Base-by-base conservation (phyloP, 179 eudicot species). In the Patellifolia procumbens region DNA sequence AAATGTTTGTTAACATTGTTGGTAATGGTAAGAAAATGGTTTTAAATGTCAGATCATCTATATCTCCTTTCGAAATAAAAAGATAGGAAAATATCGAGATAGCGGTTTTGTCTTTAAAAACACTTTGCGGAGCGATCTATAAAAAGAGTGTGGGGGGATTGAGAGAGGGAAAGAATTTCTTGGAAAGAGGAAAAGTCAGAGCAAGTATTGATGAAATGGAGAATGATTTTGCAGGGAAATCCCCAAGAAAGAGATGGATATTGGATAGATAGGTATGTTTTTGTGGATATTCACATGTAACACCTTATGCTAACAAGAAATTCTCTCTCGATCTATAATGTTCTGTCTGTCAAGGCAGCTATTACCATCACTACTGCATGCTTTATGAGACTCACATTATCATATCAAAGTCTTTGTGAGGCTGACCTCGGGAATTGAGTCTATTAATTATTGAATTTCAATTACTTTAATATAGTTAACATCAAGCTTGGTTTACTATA, bases 221-320 rank as follows among this genome's bases (percentile, higher is more conserved):
- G n/a, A 29, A 20, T 55, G 60, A 55, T 26, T 55, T 49, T 49
- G 3, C 1, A 49, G 19, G n/a, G 53, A n/a, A 49, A 60, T 31
- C 61, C 64, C 76, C 62, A 62, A 46, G 59, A n/a, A 49, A 78
- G 52, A 35, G 73, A 66, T 56, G 75, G 61, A 70, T 45, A 59
- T n/a, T n/a, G n/a, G n/a, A n/a, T n/a, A 80, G 81, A 82, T 80
- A 76, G 77, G 87, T 75, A 78, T 81, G 83, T 86, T 74, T 43
- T 55, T 7, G 24, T 46, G 26, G 79, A 73, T 66, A 81, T 70
- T 59, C 73, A 52, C 59, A 60, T 15, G 74, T 10, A 71, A 60
- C 63, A 55, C 60, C n/a, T 26, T 29, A 22, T 22, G 28, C 73
- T 60, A 24, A 48, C 58, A 39, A n/a, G 48, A 75, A 65, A 55